Percentiles rank a stretch among this genome's conserved stretches.
phyloP scores from a whole-genome alignment of 495 filamentous ascomycete genomes.

The Xylaria nigripes region DNA sequence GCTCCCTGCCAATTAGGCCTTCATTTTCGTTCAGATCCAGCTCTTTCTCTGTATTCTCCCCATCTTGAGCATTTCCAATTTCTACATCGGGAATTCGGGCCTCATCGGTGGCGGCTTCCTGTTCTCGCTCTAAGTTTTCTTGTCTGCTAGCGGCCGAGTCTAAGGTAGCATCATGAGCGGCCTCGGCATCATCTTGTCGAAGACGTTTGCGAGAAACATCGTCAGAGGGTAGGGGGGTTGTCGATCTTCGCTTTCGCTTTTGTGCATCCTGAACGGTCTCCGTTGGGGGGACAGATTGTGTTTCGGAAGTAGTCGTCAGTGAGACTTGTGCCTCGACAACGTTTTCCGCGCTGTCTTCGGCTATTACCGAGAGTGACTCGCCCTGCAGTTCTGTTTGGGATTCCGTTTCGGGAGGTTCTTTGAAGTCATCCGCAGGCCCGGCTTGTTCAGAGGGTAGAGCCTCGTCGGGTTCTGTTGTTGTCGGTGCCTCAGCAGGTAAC shows the following conservation, averaged over 20 bases:
- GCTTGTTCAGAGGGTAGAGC: conserved; percentile 15
- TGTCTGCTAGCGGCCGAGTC: background rate
- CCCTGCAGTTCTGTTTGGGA: background rate
- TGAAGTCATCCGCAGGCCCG: conserved; percentile 2
- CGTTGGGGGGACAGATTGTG: conserved; percentile 16
- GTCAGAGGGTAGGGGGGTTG: conserved; percentile 53
- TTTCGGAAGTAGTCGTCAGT: conserved; percentile 8
- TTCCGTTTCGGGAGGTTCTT: conserved; percentile 7
- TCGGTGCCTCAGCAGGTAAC: conserved; percentile 8
- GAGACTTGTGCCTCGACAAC: conserved; percentile 8
- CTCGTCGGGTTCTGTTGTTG: conserved; percentile 3
- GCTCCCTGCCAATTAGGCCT: background rate
- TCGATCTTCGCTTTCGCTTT: conserved; percentile 68
- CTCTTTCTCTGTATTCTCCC: background rate
- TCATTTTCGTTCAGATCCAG: background rate
- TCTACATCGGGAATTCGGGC: background rate
- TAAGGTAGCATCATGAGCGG: background rate
- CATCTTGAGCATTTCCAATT: background rate
- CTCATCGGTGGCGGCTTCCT: background rate
- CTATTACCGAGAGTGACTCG: background rate
- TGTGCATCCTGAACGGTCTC: conserved; percentile 50
- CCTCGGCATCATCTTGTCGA: conserved; percentile 20
- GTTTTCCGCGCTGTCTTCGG: background rate
- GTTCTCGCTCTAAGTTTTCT: conserved; percentile 1
- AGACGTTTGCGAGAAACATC: conserved; percentile 38